These are phyloP conservation scores for Rhytidhysteron rufulum DNA, from an alignment of 2,329 filamentous ascomycete genomes.

Conservation along the genomic window DNA sequence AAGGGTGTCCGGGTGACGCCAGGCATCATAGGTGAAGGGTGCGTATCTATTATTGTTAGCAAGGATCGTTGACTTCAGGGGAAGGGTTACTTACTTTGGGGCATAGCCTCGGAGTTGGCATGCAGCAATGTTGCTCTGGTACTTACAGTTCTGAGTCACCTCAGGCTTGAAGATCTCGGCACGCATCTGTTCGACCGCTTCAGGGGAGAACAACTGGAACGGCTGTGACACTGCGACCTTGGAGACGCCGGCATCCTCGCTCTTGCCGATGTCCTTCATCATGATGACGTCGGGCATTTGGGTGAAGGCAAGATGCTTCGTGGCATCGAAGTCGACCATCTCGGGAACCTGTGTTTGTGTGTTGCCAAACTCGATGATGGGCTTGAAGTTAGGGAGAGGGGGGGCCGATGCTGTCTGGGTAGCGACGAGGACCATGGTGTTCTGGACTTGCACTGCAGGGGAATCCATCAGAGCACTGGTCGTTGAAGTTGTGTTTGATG, in stretches of 20 bases:
- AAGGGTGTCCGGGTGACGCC: constrained; percentile 55
- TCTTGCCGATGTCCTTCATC: constrained; percentile 60
- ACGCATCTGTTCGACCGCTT: constrained; percentile 60
- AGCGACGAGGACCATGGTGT: constrained; percentile 23
- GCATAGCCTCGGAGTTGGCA: constrained; percentile 55
- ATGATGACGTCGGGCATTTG: constrained; percentile 50
- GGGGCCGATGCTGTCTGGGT: constrained; percentile 23
- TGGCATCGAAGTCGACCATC: constrained; percentile 47
- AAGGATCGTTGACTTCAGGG: background rate
- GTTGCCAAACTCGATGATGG: constrained; percentile 26
- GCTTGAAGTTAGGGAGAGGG: constrained; percentile 27
- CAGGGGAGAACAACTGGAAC: constrained; percentile 59
- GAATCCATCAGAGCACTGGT: background rate
- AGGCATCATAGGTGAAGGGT: constrained; percentile 62
- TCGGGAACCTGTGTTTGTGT: constrained; percentile 11
- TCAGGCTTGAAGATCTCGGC: constrained; percentile 57
- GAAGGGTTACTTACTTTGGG: constrained; percentile 47
- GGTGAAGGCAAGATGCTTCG: constrained; percentile 54
- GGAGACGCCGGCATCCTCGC: constrained; percentile 56
- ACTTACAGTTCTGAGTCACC: constrained; percentile 55
- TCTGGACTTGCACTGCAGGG: background rate
- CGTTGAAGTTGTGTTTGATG: background rate
- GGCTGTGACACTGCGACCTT: constrained; percentile 62
- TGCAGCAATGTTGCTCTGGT: constrained; percentile 57
- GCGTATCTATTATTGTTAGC: constrained; percentile 46